Conservation (phyloP, 2,329 filamentous ascomycete species). For the Pleomassaria siparia region DNA sequence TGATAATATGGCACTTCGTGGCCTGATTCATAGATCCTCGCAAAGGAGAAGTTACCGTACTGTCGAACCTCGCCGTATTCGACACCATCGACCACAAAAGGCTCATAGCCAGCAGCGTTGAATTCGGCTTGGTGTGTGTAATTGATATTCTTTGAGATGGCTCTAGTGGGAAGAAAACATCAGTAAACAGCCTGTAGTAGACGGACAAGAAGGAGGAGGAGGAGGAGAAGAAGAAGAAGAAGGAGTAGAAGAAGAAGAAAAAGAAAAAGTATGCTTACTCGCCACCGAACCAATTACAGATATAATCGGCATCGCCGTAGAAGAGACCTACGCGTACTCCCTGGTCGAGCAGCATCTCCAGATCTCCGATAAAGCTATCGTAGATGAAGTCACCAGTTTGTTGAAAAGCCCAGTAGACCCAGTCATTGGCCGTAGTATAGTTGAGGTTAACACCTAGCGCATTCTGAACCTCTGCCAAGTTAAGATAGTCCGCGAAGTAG, state of each 20-base stretch:
- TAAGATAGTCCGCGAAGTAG: slow-evolving; percentile 19
- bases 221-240: too few species aligned
- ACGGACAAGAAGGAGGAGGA: neutral
- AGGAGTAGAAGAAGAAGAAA: too few species aligned
- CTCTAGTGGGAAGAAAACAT: neutral
- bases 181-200: neutral
- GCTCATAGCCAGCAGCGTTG: slow-evolving; percentile 28
- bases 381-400: slow-evolving; percentile 50
- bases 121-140: slow-evolving; percentile 38
- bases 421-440: slow-evolving; percentile 32
- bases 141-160: slow-evolving; percentile 37
- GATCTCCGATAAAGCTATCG: slow-evolving; percentile 48
- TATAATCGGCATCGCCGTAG: slow-evolving; percentile 62
- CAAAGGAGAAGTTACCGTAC: slow-evolving; percentile 65
- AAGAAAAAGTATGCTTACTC: too few species aligned
- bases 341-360: slow-evolving; percentile 54
- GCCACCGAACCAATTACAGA: slow-evolving; percentile 71
- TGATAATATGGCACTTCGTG: slow-evolving; percentile 54
- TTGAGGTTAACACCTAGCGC: slow-evolving; percentile 57
- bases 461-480: slow-evolving; percentile 54
- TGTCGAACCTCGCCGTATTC: slow-evolving; percentile 69
- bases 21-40: slow-evolving; percentile 54
- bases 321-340: slow-evolving; percentile 59
- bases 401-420: slow-evolving; percentile 38
- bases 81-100: slow-evolving; percentile 39